These are phyloP conservation scores for Boletus subluridellus DNA, from an alignment of 1,284 basidiomycete species.

Conservation along the genomic window DNA sequence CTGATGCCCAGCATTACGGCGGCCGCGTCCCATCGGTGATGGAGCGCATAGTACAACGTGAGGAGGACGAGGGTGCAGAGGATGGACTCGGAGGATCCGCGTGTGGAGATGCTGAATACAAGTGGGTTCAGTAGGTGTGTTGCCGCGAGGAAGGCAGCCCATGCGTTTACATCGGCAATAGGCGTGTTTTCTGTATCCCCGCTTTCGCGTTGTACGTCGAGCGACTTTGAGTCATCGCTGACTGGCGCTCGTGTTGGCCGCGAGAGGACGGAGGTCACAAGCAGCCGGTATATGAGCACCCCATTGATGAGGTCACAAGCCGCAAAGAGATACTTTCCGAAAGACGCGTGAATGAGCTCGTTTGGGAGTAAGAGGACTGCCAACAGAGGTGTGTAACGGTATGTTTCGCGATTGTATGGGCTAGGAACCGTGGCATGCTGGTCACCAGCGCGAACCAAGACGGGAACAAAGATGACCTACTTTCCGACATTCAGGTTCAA, in stretches of 20 bases:
- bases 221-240: slow-evolving; percentile 9
- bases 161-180: background rate
- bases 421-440: slow-evolving; percentile 40
- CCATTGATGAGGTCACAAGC: slow-evolving; percentile 84
- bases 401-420: slow-evolving; percentile 92
- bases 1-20: slow-evolving; percentile 75
- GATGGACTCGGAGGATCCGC: slow-evolving; percentile 91
- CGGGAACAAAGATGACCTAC: slow-evolving; percentile 43
- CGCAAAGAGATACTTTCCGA: slow-evolving; percentile 90
- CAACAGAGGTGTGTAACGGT: slow-evolving; percentile 93
- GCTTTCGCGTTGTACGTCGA: slow-evolving; percentile 18
- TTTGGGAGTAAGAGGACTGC: slow-evolving; percentile 83
- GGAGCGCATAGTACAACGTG: slow-evolving; percentile 62
- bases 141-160: slow-evolving; percentile 55
- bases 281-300: slow-evolving; percentile 68
- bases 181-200: background rate
- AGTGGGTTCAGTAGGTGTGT: slow-evolving; percentile 88
- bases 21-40: slow-evolving; percentile 53
- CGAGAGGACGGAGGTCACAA: slow-evolving; percentile 48
- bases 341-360: slow-evolving; percentile 70
- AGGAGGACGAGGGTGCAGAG: slow-evolving; percentile 79
- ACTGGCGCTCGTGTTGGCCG: background rate
- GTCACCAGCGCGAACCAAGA: slow-evolving; percentile 8
- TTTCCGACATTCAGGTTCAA: slow-evolving; percentile 54
- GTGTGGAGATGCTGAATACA: slow-evolving; percentile 93